A percentile compares a stretch with the other conserved stretches of the same genome.
Conservation (phyloP, 176 grass and related monocot species). For the Bolboschoenus planiculmis region DNA sequence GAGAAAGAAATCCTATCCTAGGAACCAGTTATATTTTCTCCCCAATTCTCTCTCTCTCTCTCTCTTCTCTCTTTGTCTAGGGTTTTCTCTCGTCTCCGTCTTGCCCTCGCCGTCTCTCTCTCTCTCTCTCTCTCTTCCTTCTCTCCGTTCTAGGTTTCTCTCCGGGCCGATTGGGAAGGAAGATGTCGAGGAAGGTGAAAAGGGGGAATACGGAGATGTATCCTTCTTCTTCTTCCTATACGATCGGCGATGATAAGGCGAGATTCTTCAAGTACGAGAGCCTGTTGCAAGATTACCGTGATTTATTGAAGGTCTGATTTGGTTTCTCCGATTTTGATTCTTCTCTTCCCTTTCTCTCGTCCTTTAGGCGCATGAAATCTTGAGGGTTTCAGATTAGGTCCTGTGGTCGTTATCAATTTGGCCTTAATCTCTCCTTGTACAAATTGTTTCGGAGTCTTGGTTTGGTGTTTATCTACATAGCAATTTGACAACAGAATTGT, state of each 20-base stretch:
- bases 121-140: not conserved
- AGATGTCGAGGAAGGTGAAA: conserved; percentile 37
- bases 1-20: conserved; percentile 16
- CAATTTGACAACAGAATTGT: not conserved
- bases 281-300: conserved; percentile 44
- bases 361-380: not conserved
- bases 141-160: not conserved
- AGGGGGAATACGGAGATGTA: conserved; percentile 10
- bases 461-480: not conserved
- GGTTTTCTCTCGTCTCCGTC: not conserved
- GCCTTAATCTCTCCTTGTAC: not conserved
- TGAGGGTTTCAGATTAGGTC: conserved; percentile 1
- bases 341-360: not conserved
- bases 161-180: conserved; percentile 26
- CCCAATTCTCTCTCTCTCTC: no score
- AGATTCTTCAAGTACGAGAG: conserved; percentile 22
- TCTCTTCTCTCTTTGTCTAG: conserved; percentile 16
- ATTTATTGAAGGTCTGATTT: conserved; percentile 32
- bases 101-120: conserved; percentile 20
- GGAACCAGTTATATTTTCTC: conserved; percentile 17
- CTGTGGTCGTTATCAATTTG: not conserved
- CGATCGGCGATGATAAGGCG: not conserved
- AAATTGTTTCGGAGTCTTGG: not conserved
- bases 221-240: not conserved
- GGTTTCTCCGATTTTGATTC: not conserved